A percentile compares a stretch with the other conserved stretches of the same genome.
phyloP scores from a whole-genome alignment of 805 yeast species.

The Wickerhamomyces queroliae region DNA sequence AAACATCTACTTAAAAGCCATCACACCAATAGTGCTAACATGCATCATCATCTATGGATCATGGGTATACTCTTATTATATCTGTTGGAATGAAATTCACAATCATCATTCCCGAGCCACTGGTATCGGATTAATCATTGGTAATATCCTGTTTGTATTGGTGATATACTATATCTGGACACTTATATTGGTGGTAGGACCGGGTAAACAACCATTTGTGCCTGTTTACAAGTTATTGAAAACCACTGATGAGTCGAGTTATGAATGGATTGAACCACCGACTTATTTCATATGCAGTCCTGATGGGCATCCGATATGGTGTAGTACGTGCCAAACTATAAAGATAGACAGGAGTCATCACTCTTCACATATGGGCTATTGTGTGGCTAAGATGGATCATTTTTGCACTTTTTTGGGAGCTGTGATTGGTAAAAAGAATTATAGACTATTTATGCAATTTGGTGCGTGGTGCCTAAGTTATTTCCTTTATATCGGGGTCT shows the following conservation, averaged over 20 bases:
- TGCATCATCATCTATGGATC: conserved; percentile 13
- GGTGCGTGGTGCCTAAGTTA: conserved; percentile 30
- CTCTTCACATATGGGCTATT: conserved; percentile 45
- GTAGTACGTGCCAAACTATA: conserved; percentile 57
- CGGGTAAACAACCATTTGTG: conserved; percentile 42
- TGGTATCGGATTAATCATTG: conserved; percentile 28
- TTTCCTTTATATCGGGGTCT: conserved; percentile 34
- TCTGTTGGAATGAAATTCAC: conserved; percentile 24
- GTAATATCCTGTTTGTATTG: conserved; percentile 22
- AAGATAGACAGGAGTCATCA: conserved; percentile 71
- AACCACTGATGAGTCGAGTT: conserved; percentile 17
- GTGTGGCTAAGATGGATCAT: conserved; percentile 80
- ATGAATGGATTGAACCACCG: conserved; percentile 39
- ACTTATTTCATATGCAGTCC: conserved; percentile 59
- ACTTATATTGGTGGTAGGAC: conserved; percentile 42
- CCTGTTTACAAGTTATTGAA: conserved; percentile 29
- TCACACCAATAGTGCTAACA: conserved; percentile 8
- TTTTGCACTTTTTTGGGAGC: conserved; percentile 75
- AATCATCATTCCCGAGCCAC: conserved; percentile 20
- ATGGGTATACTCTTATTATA: conserved; percentile 19
- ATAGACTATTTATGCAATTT: conserved; percentile 51
- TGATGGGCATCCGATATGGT: conserved; percentile 74
- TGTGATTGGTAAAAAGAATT: conserved; percentile 65
- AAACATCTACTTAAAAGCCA: background rate
- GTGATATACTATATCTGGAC: conserved; percentile 37